Conservation (phyloP, 768 basidiomycete species). For the Sarcodon sp. region DNA sequence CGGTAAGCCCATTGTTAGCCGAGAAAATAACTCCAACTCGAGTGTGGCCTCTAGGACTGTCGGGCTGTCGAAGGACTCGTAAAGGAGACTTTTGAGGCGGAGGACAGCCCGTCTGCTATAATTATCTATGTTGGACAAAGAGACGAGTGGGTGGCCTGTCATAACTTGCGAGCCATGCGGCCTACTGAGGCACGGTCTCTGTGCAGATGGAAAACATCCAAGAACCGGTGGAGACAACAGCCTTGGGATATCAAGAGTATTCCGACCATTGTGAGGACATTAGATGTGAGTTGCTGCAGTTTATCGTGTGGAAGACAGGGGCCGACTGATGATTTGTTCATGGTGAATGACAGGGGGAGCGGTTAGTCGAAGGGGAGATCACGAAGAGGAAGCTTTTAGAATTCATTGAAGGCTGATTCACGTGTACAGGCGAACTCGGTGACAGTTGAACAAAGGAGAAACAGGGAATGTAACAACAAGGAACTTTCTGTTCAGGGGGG, state of each 20-base stretch:
- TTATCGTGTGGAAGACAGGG: not conserved
- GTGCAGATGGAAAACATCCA: conserved; percentile 53
- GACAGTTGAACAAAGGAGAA: no score
- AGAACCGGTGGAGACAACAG: conserved; percentile 44
- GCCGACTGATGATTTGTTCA: not conserved
- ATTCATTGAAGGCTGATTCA: conserved; percentile 1
- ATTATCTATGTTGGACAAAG: conserved; percentile 61
- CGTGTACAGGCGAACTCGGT: not conserved
- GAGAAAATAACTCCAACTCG: not conserved
- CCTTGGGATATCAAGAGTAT: conserved; percentile 50
- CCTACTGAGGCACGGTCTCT: not conserved
- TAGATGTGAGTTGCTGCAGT: conserved; percentile 31
- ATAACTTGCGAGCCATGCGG: not conserved
- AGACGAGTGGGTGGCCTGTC: conserved; percentile 33
- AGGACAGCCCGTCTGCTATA: conserved; percentile 34
- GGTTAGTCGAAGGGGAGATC: conserved; percentile 11
- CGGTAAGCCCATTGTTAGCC: conserved; percentile 27
- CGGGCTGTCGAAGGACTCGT: conserved; percentile 44
- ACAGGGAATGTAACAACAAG: no score
- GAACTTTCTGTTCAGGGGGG: no score
- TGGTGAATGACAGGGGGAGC: conserved; percentile 4
- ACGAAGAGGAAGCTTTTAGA: conserved; percentile 1
- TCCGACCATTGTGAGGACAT: conserved; percentile 54
- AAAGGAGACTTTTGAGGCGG: conserved; percentile 31
- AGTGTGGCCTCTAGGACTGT: conserved; percentile 39